Evolutionary conservation across 1,284 basidiomycete genomes (phyloP).

Genomic region (Marasmius fiardii): DNA sequence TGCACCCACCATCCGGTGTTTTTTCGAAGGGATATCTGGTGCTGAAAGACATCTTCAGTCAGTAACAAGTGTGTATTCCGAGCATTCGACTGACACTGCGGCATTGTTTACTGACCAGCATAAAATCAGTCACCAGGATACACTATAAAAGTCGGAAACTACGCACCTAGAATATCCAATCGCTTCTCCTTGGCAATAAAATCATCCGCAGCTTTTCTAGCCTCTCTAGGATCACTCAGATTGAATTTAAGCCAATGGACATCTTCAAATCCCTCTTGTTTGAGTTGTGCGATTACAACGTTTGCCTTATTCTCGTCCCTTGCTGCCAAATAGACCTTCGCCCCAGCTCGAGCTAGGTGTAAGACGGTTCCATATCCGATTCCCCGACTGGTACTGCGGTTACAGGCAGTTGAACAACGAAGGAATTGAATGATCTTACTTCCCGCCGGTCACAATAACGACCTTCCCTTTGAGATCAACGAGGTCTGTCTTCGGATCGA

Average conservation of each 20-base stretch:
- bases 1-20: conserved; percentile 29
- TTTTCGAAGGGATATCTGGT: conserved; percentile 20
- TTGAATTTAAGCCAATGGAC: conserved; percentile 46
- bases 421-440: too few relatives aligned
- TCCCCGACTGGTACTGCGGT: too few relatives aligned
- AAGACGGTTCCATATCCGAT: conserved; percentile 44
- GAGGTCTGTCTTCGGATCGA: conserved; percentile 22
- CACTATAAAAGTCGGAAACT: too few relatives aligned
- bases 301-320: conserved; percentile 34
- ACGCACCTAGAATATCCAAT: conserved; percentile 28
- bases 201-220: conserved; percentile 38
- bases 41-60: conserved; percentile 7
- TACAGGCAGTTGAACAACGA: too few relatives aligned
- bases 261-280: conserved; percentile 35
- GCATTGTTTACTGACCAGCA: conserved; percentile 40
- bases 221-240: conserved; percentile 38
- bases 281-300: conserved; percentile 35
- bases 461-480: conserved; percentile 32
- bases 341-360: conserved; percentile 38
- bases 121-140: too few relatives aligned
- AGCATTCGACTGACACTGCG: conserved; percentile 26
- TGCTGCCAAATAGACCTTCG: conserved; percentile 45
- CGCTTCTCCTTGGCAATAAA: conserved; percentile 27
- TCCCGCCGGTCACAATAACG: conserved; percentile 40
- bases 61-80: neutral